A percentile compares a stretch with the other conserved stretches of the same genome.
Evolutionary conservation across 2,329 filamentous ascomycete species (phyloP).

Genomic region (Periconia macrospinosa): DNA sequence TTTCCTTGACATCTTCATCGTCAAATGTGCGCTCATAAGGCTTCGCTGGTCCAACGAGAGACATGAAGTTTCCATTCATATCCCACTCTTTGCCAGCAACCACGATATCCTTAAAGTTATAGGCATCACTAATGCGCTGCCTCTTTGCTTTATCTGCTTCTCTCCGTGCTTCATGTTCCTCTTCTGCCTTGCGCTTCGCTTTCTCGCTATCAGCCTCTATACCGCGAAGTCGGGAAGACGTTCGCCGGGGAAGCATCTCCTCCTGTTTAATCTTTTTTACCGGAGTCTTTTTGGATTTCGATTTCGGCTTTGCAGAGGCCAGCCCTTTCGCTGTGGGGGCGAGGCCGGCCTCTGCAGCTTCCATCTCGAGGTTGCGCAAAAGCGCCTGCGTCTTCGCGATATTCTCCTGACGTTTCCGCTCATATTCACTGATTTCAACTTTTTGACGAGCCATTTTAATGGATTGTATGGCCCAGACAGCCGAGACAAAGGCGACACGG

Average conservation of each 20-base stretch:
- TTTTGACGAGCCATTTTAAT: conserved; percentile 41
- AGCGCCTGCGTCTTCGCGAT: conserved; percentile 85
- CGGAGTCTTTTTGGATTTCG: conserved; percentile 45
- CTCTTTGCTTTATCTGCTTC: conserved; percentile 64
- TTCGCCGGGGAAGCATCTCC: conserved; percentile 57
- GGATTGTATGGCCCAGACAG: neutral
- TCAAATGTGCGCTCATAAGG: conserved; percentile 85
- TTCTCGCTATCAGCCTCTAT: conserved; percentile 68
- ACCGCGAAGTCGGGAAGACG: conserved; percentile 64
- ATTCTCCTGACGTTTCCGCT: conserved; percentile 80
- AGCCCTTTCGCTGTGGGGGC: conserved; percentile 58
- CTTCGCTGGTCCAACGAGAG: conserved; percentile 70
- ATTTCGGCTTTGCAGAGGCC: conserved; percentile 49
- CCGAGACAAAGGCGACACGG: neutral
- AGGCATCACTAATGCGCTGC: conserved; percentile 65
- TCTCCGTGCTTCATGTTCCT: conserved; percentile 60
- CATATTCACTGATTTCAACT: conserved; percentile 76
- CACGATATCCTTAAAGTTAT: conserved; percentile 75
- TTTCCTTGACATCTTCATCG: conserved; percentile 79
- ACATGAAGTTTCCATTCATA: conserved; percentile 66
- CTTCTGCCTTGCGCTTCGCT: conserved; percentile 69
- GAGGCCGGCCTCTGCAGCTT: conserved; percentile 69
- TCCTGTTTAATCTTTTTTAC: conserved; percentile 62
- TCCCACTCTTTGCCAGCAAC: conserved; percentile 80
- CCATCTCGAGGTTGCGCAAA: conserved; percentile 72